Base-by-base conservation (phyloP, 169 alveolate species). In the Cryptosporidium baileyi region DNA sequence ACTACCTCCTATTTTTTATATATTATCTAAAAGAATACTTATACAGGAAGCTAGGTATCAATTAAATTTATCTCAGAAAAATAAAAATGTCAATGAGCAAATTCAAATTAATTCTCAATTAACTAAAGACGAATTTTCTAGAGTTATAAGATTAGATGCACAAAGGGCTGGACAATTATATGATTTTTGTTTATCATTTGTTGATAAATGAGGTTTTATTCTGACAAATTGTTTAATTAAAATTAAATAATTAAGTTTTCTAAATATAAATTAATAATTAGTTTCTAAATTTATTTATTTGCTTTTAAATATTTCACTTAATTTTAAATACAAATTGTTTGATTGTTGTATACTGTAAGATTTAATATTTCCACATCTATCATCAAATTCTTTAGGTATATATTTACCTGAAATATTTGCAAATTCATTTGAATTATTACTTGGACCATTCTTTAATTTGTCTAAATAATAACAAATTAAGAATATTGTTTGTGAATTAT, bases 121-220 rank as follows among this genome's bases (percentile, higher is more conserved):
- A 17, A 17, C 61, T 5, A 89, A 80, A 26, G 92, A 89, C 32
- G 89, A 88, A 24, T 74, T 74, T 22, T 74, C 85, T 2, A 89
- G 89, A 63, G 92, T 88, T 9, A 63, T 89, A 13, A 74, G 89
- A 49, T 52, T 89, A 19, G 89, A 89, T 38, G 92, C 90, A 34
- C 89, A 89, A 24, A 89, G 88, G 34, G 92, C 89, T 11, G 92
- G 92, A 0, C 90, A 82, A 51, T 67, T 89, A 6, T 89, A 89
- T 61, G 92, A 89, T 40, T 89, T 89, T 26, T 89, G 89, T 80
- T 60, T 89, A 24, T 88, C 91, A 61, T 89, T 89, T 80, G 91
- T 54, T 36, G 85, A 54, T 15, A 51, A 74, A 57, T 36, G 26
- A 47, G n/a, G n/a, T n/a, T n/a, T n/a, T n/a, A n/a, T n/a, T n/a